phyloP scores from a whole-genome alignment of 164 flowering plant species.

The Magnolia sinica region DNA sequence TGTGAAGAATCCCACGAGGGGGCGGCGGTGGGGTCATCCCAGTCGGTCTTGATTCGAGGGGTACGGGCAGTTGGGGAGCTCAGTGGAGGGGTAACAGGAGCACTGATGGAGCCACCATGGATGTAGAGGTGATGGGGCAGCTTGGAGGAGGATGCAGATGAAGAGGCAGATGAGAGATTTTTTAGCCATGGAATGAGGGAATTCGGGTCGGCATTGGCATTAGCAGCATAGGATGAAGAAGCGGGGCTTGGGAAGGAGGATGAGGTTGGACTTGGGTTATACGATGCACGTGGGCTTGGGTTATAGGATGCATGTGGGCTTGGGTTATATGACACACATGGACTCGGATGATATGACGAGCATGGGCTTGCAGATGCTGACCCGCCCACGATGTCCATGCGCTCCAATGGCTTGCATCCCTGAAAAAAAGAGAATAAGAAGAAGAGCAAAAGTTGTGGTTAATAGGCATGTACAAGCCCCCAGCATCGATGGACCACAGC shows the following conservation, averaged over 20 bases:
- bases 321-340: constrained; percentile 64
- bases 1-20: constrained; percentile 39
- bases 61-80: constrained; percentile 82
- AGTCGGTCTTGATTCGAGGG: constrained; percentile 56
- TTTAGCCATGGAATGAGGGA: constrained; percentile 97
- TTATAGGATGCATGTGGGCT: constrained; percentile 3
- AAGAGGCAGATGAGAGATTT: constrained; percentile 67
- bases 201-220: constrained; percentile 40
- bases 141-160: constrained; percentile 58
- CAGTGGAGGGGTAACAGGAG: constrained; percentile 89
- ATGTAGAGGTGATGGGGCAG: constrained; percentile 55
- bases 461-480: too few species aligned
- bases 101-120: constrained; percentile 86
- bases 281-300: constrained; percentile 59
- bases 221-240: constrained; percentile 41
- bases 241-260: constrained; percentile 75
- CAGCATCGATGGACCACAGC: too few species aligned
- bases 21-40: constrained; percentile 50
- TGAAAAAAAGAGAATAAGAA: constrained; percentile 1
- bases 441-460: not conserved
- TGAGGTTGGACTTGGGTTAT: constrained; percentile 67
- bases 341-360: constrained; percentile 31
- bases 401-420: constrained; percentile 21
- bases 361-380: constrained; percentile 73
- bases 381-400: constrained; percentile 15